These are phyloP conservation scores for Globisporangium irregulare DNA, from an alignment of 352 stramenopile species.

Conservation along the genomic window DNA sequence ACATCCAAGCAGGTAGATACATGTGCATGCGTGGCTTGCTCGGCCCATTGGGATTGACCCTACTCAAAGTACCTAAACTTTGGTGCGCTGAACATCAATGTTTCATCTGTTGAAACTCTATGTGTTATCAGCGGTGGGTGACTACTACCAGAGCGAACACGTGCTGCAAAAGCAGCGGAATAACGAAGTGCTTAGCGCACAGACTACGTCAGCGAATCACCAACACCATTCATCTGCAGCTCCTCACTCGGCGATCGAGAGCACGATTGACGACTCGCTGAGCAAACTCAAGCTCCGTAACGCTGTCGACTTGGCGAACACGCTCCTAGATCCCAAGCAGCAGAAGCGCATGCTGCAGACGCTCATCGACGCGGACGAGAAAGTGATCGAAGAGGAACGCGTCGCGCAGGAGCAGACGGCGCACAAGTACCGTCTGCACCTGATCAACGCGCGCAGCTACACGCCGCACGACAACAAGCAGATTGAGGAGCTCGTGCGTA, in stretches of 20 bases:
- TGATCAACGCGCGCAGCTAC: conserved; percentile 37
- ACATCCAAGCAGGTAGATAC: conserved; percentile 35
- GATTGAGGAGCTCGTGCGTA: conserved; percentile 16
- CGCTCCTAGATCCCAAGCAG: conserved; percentile 47
- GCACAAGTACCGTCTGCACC: conserved; percentile 52
- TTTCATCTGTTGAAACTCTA: background rate
- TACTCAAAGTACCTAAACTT: too few species aligned
- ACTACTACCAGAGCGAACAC: conserved; percentile 41
- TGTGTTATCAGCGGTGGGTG: conserved; percentile 25
- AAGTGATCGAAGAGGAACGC: conserved; percentile 68
- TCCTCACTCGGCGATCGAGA: conserved; percentile 14
- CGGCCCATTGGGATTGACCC: too few species aligned
- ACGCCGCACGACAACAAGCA: conserved; percentile 17
- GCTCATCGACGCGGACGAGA: conserved; percentile 62
- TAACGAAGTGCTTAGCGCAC: conserved; percentile 27
- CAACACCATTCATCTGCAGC: background rate
- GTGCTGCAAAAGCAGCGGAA: conserved; percentile 28
- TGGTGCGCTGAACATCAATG: background rate
- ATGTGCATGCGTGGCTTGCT: too few species aligned
- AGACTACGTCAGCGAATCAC: background rate
- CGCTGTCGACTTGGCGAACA: conserved; percentile 61
- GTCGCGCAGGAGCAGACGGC: conserved; percentile 50
- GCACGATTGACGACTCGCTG: conserved; percentile 53
- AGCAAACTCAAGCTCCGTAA: conserved; percentile 71
- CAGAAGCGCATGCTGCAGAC: conserved; percentile 63